These are phyloP conservation scores for Calocybe cyanea DNA, from an alignment of 768 basidiomycete genomes.

Conservation along the genomic window DNA sequence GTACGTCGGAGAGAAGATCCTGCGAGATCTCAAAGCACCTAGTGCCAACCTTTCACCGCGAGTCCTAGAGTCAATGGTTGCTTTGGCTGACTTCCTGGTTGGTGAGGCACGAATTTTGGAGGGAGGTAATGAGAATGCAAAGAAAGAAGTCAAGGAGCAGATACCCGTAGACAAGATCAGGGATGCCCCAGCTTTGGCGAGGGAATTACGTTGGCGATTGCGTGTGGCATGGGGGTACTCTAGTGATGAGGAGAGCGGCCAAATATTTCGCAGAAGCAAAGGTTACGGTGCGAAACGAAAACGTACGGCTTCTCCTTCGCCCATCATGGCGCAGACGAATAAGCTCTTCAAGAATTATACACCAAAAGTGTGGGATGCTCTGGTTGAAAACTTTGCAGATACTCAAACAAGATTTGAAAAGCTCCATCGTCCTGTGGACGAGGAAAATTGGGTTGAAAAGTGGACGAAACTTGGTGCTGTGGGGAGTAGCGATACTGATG, in stretches of 20 bases:
- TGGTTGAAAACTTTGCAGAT: slow-evolving; percentile 39
- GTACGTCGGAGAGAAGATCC: slow-evolving; percentile 84
- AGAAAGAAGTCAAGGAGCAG: slow-evolving; percentile 76
- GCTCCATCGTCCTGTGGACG: slow-evolving; percentile 33
- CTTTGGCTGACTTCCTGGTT: slow-evolving; percentile 76
- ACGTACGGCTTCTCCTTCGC: slow-evolving; percentile 25
- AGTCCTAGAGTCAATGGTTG: slow-evolving; percentile 65
- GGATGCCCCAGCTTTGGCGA: slow-evolving; percentile 74
- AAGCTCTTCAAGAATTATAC: slow-evolving; percentile 61
- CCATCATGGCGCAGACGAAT: slow-evolving; percentile 15
- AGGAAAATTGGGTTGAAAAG: slow-evolving; percentile 38
- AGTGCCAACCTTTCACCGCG: slow-evolving; percentile 38
- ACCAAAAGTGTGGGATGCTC: slow-evolving; percentile 62
- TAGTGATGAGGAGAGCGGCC: slow-evolving; percentile 63
- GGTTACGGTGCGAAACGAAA: slow-evolving; percentile 38
- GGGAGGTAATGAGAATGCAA: slow-evolving; percentile 61
- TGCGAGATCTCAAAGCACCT: slow-evolving; percentile 62
- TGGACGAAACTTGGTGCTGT: slow-evolving; percentile 36
- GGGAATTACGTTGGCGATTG: slow-evolving; percentile 85
- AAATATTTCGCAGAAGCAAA: slow-evolving; percentile 16
- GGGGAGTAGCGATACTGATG: slow-evolving; percentile 13
- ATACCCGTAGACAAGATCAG: slow-evolving; percentile 79
- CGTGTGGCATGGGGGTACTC: slow-evolving; percentile 54
- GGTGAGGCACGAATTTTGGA: slow-evolving; percentile 73
- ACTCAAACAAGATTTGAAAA: slow-evolving; percentile 35